These are phyloP conservation scores for Colletotrichum spinosum DNA, from an alignment of 2,329 filamentous ascomycete genomes.

Conservation along the genomic window DNA sequence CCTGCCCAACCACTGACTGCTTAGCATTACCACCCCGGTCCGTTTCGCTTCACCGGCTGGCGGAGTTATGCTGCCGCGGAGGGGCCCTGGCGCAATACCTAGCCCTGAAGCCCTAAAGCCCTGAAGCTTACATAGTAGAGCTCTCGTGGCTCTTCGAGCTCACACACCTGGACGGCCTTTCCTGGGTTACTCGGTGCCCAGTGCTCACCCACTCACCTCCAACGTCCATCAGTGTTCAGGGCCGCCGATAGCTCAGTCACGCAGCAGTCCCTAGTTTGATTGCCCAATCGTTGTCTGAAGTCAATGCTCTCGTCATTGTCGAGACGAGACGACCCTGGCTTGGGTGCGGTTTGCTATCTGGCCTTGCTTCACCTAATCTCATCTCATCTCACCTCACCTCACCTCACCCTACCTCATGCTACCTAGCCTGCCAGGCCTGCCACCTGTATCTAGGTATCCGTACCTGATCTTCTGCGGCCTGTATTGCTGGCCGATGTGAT, in stretches of 20 bases:
- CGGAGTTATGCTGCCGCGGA: conserved; percentile 36
- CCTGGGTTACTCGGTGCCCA: not conserved
- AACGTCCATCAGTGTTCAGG: not conserved
- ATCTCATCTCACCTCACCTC: conserved; percentile 2
- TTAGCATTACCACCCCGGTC: conserved; percentile 30
- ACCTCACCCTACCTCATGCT: conserved; percentile 12
- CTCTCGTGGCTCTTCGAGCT: conserved; percentile 1
- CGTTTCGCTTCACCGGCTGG: conserved; percentile 37
- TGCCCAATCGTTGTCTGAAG: conserved; percentile 34
- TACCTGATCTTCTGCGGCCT: conserved; percentile 17
- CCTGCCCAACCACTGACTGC: conserved; percentile 34
- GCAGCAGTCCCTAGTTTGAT: conserved; percentile 14
- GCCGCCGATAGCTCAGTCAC: conserved; percentile 1
- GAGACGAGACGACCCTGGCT: conserved; percentile 3
- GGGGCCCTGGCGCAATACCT: conserved; percentile 29
- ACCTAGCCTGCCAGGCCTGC: not conserved
- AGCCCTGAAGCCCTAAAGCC: conserved; percentile 10
- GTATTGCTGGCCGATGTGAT: not conserved
- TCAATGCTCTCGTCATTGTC: conserved; percentile 27
- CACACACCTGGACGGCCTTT: not conserved
- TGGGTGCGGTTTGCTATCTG: not conserved
- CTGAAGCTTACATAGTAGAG: not conserved
- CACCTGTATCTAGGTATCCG: conserved; percentile 7
- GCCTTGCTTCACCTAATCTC: not conserved
- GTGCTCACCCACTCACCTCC: not conserved